Evolutionary conservation across 2,329 filamentous ascomycete genomes (phyloP).

Genomic region (Colletotrichum graminicola): DNA sequence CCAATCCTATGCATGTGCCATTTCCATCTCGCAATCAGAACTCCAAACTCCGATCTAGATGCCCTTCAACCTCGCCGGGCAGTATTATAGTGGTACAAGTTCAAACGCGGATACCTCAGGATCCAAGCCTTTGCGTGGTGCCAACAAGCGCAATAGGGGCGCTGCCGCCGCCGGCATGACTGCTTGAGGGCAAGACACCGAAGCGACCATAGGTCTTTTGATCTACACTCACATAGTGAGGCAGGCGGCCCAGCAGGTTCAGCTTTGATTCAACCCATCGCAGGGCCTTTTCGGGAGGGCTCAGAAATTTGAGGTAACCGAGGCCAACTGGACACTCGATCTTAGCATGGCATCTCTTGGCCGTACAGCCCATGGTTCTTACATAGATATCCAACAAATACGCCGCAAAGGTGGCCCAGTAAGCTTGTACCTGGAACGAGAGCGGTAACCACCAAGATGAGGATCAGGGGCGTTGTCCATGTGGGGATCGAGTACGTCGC

Average conservation of each 20-base stretch:
- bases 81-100: constrained; percentile 15
- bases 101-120: constrained; percentile 59
- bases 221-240: constrained; percentile 93
- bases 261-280: constrained; percentile 91
- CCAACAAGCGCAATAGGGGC: constrained; percentile 72
- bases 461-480: constrained; percentile 87
- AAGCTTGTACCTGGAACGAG: constrained; percentile 86
- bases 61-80: neutral
- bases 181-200: constrained; percentile 80
- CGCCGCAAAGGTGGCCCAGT: constrained; percentile 86
- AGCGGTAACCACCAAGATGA: constrained; percentile 79
- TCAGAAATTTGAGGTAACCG: constrained; percentile 89
- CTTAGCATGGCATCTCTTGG: constrained; percentile 45
- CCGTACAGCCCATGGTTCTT: constrained; percentile 52
- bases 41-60: constrained; percentile 35
- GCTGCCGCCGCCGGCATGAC: constrained; percentile 54
- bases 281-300: constrained; percentile 88
- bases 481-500: constrained; percentile 81
- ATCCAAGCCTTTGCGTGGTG: constrained; percentile 75
- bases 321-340: constrained; percentile 72
- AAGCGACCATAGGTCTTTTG: constrained; percentile 96
- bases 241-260: constrained; percentile 84
- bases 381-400: constrained; percentile 90
- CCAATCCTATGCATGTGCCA: neutral
- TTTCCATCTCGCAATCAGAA: constrained; percentile 2